phyloP scores from a whole-genome alignment of 2,329 filamentous ascomycete genomes.

The Nannizzia gypsea region DNA sequence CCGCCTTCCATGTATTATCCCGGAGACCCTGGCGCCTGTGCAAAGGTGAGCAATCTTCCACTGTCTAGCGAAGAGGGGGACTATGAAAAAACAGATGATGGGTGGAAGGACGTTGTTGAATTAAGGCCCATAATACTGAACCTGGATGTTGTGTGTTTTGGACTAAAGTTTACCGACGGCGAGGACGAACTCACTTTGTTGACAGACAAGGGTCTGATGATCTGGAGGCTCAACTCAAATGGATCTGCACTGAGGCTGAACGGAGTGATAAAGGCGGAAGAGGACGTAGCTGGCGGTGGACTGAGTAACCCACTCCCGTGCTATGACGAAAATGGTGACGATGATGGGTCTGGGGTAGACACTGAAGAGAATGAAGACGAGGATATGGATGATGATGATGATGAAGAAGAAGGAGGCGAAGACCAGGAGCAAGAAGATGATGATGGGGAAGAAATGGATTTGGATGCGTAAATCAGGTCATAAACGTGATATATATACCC shows the following conservation, averaged over 20 bases:
- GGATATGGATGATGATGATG: not conserved
- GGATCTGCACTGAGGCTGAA: constrained; percentile 18
- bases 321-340: not conserved
- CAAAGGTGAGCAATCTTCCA: not conserved
- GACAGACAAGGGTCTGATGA: constrained; percentile 33
- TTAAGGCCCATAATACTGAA: constrained; percentile 25
- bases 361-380: not conserved
- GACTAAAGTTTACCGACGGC: constrained; percentile 23
- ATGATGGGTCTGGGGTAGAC: not conserved
- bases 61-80: not conserved
- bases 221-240: constrained; percentile 25
- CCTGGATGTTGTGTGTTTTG: constrained; percentile 29
- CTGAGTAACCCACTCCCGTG: not conserved
- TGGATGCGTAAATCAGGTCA: not conserved
- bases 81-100: not conserved
- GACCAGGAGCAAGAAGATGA: not conserved
- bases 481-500: not conserved
- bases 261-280: constrained; percentile 8
- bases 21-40: constrained; percentile 9
- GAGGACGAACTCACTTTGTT: constrained; percentile 29
- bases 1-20: constrained; percentile 18
- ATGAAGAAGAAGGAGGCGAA: not conserved
- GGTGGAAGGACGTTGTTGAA: constrained; percentile 16
- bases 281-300: not conserved
- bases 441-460: constrained; percentile 3